Conservation (phyloP, 2,329 filamentous ascomycete genomes). For the Microdochium trichocladiopsis region DNA sequence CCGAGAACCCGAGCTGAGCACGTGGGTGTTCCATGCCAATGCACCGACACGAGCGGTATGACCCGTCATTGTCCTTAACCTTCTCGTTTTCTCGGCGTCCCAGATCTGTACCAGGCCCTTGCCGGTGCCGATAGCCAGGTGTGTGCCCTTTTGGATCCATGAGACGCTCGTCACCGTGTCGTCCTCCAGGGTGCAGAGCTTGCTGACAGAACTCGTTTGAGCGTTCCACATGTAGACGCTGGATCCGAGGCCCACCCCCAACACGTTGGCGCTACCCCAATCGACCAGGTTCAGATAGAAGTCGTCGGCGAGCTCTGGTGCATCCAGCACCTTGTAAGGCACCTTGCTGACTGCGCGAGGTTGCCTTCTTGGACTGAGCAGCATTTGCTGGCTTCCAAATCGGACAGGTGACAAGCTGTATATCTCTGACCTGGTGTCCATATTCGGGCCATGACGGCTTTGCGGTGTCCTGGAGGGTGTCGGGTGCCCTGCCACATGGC, state of each 20-base stretch:
- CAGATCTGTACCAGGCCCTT: slow-evolving; percentile 96
- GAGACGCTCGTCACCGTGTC: slow-evolving; percentile 95
- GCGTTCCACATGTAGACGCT: slow-evolving; percentile 99
- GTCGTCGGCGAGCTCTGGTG: slow-evolving; percentile 90
- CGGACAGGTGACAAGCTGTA: slow-evolving; percentile 95
- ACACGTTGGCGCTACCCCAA: slow-evolving; percentile 91
- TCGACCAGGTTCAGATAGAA: slow-evolving; percentile 97
- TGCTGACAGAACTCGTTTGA: slow-evolving; percentile 81
- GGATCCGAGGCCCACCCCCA: slow-evolving; percentile 86
- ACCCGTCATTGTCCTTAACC: slow-evolving; percentile 91
- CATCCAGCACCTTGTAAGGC: slow-evolving; percentile 95
- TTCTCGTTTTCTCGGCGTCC: slow-evolving; percentile 82
- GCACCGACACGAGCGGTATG: slow-evolving; percentile 91
- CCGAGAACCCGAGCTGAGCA: slow-evolving; percentile 88
- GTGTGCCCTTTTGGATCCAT: slow-evolving; percentile 97
- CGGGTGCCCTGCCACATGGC: slow-evolving; percentile 67
- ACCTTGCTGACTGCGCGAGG: slow-evolving; percentile 91
- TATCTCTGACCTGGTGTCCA: slow-evolving; percentile 85
- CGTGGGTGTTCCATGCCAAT: slow-evolving; percentile 96
- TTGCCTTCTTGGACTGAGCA: slow-evolving; percentile 82
- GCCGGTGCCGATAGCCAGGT: slow-evolving; percentile 89
- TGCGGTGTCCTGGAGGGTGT: slow-evolving; percentile 87
- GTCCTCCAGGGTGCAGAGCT: slow-evolving; percentile 85
- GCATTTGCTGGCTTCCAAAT: slow-evolving; percentile 86
- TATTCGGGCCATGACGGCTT: slow-evolving; percentile 77